Conservation (phyloP, 148 eudicot genomes). For the Diospyros lotus region DNA sequence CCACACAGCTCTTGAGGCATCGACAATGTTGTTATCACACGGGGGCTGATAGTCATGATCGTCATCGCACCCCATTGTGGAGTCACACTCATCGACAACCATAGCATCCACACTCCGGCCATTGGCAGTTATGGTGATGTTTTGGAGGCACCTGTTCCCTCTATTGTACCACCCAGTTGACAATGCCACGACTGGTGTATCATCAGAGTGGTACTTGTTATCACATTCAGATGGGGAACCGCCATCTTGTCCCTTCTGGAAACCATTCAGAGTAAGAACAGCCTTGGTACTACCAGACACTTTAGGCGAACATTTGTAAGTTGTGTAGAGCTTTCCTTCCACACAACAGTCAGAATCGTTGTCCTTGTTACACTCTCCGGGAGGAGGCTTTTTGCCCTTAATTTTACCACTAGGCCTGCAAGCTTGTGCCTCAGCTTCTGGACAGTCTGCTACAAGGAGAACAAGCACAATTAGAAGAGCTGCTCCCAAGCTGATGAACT, state of each 20-base stretch:
- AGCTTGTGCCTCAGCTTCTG: neutral
- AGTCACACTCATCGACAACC: neutral
- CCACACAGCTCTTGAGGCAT: conserved; percentile 40
- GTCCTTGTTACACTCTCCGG: neutral
- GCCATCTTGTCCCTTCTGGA: neutral
- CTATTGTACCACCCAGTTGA: conserved; percentile 7
- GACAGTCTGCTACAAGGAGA: too few relatives aligned
- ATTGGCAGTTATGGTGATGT: neutral
- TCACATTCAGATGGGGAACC: conserved; percentile 6
- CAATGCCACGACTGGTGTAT: conserved; percentile 2
- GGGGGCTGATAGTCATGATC: neutral
- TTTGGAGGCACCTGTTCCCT: neutral
- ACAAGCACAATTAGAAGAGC: neutral
- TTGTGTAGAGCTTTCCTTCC: conserved; percentile 1
- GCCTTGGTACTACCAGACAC: neutral
- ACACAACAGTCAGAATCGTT: conserved; percentile 2
- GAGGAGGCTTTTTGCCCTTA: conserved; percentile 6
- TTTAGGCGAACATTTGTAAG: conserved; percentile 5
- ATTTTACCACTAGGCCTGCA: conserved; percentile 12
- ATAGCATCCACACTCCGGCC: conserved; percentile 3
- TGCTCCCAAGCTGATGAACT: neutral
- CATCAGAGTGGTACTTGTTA: neutral
- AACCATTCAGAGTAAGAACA: neutral
- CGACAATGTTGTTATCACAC: conserved; percentile 31
- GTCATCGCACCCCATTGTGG: neutral